Evolutionary conservation across 441 rosid species (phyloP), one percentile per base, ranked within the genome.

Genomic region (Populus hybrid): DNA sequence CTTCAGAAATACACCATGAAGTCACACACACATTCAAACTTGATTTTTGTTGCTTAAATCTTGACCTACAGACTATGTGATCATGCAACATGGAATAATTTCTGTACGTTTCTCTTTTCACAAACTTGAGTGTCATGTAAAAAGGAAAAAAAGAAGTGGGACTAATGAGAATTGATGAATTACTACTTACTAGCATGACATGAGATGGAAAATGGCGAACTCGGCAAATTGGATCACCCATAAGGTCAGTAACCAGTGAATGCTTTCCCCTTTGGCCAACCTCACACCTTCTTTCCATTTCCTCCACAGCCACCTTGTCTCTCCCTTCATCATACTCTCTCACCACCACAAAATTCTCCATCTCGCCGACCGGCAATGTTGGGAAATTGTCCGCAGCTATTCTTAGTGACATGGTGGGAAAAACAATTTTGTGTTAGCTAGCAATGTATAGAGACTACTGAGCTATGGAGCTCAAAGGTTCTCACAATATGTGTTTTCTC

Each of bases 161-260:
- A 4, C 19, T 46, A 1, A 14, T 10, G 5, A 21, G n/a, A 12
- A 61, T 11, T n/a, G 24, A 71, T 71, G n/a, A 9, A 28, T 6
- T 3, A 7, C 16, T 30, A 42, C 14, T 36, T 66, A 91, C 95
- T 89, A 93, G 82, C 90, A 91, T 88, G 73, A 84, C 71, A 72
- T 88, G 90, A 3, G 82, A 84, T 14, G 95, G 83, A 40, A 89
- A 90, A 72, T 86, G 88, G 72, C 97, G 93, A 70, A 93, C 82
- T 11, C 97, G 90, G 73, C 94, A 79, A 70, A 86, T 76, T 7
- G 97, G 97, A 76, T 91, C 97, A 7, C 95, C 97, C 75, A 91
- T 70, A 64, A 90, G 91, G 83, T 91, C 94, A 67, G 94, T 89
- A 75, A 92, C 87, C 69, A 92, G 87, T 3, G 87, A 77, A 63